phyloP scores from a whole-genome alignment of 164 flowering plant species.

The Vitis amurensis region DNA sequence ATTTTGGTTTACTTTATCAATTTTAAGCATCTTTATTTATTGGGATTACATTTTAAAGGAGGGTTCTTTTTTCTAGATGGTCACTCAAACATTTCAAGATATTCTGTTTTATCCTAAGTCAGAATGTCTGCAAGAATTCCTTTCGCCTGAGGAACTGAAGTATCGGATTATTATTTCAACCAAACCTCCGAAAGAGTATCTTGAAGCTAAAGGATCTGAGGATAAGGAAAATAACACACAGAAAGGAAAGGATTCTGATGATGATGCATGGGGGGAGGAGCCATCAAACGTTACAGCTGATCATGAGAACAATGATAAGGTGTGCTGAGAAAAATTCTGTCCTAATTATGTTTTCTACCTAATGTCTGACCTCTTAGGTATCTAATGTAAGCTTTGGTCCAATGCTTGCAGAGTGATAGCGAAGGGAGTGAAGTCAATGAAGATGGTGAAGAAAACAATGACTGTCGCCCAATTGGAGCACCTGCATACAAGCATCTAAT shows the following conservation, averaged over 20 bases:
- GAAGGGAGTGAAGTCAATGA: slow-evolving; percentile 25
- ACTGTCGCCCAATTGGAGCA: slow-evolving; percentile 12
- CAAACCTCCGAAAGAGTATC: slow-evolving; percentile 51
- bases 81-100: slow-evolving; percentile 37
- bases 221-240: slow-evolving; percentile 2
- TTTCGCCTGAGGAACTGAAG: slow-evolving; percentile 49
- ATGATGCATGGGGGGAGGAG: slow-evolving; percentile 22
- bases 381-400: background rate
- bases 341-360: too few species aligned
- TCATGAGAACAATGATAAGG: slow-evolving; percentile 28
- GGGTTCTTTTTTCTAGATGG: slow-evolving; percentile 29
- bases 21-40: background rate
- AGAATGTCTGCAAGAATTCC: slow-evolving; percentile 32
- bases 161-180: slow-evolving; percentile 43
- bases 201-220: slow-evolving; percentile 20
- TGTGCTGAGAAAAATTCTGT: background rate
- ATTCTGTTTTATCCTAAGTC: slow-evolving; percentile 34
- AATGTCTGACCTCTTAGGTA: background rate
- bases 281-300: slow-evolving; percentile 16
- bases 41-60: background rate
- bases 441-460: slow-evolving; percentile 24
- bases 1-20: background rate
- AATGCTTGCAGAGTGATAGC: slow-evolving; percentile 31
- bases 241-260: slow-evolving; percentile 21
- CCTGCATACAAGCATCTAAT: slow-evolving; percentile 46